Evolutionary conservation across 2,329 filamentous ascomycete genomes (phyloP).

Genomic region (Cladophialophora yegresii): DNA sequence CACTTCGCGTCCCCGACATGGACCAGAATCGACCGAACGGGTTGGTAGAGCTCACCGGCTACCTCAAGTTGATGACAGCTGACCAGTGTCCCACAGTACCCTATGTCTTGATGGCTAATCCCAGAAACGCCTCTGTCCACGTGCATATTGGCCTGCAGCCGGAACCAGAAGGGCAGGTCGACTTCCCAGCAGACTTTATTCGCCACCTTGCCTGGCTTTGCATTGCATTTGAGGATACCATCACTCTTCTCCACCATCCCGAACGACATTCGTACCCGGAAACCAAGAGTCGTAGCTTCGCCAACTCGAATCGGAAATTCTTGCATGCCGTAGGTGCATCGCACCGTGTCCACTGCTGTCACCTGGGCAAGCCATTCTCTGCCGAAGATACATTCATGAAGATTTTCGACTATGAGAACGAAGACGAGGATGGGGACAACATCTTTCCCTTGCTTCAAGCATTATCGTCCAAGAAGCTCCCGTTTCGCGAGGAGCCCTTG

Average conservation of each 20-base stretch:
- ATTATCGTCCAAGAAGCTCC: not conserved
- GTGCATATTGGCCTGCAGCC: slow-evolving; percentile 6
- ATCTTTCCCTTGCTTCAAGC: not conserved
- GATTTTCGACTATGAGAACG: slow-evolving; percentile 13
- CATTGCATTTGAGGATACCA: slow-evolving; percentile 21
- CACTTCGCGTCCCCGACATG: slow-evolving; percentile 4
- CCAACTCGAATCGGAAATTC: not conserved
- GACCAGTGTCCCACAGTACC: not conserved
- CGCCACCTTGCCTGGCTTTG: slow-evolving; percentile 26
- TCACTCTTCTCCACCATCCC: slow-evolving; percentile 25
- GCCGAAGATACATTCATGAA: slow-evolving; percentile 9
- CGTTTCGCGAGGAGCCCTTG: not conserved
- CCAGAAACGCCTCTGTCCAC: not conserved
- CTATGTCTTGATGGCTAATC: not conserved
- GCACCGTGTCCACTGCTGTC: not conserved
- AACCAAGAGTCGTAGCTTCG: slow-evolving; percentile 10
- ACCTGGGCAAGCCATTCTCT: slow-evolving; percentile 1
- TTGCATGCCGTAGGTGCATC: not conserved
- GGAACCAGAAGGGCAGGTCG: not conserved
- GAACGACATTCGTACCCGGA: slow-evolving; percentile 14
- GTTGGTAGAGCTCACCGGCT: not conserved
- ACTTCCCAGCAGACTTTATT: slow-evolving; percentile 1
- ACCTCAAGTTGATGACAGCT: not conserved
- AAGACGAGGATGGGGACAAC: not conserved
- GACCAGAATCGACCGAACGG: not conserved